Conservation (phyloP, 768 basidiomycete genomes). For the Boletus sp. region DNA sequence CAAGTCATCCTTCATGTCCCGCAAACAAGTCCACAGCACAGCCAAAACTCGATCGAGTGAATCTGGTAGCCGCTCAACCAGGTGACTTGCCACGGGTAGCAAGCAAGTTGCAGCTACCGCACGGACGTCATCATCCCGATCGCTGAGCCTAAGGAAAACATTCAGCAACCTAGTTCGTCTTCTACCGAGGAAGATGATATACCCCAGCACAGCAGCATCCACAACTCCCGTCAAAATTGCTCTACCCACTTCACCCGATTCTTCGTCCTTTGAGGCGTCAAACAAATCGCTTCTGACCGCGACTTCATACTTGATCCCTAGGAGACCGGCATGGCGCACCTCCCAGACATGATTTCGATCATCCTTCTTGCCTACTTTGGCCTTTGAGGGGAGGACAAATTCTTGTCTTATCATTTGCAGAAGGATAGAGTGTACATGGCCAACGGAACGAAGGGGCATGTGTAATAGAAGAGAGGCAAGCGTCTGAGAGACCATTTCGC, state of each 20-base stretch:
- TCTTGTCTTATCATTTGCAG: conserved; percentile 94
- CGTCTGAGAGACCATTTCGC: conserved; percentile 94
- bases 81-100: conserved; percentile 76
- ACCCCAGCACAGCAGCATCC: conserved; percentile 90
- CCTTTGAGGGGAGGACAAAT: conserved; percentile 47
- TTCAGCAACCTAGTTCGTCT: conserved; percentile 4
- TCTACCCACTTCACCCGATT: conserved; percentile 41
- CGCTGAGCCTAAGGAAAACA: conserved; percentile 61
- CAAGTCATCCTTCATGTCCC: conserved; percentile 93
- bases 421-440: conserved; percentile 78
- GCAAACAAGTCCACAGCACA: conserved; percentile 87
- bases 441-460: conserved; percentile 78
- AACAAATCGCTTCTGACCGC: conserved; percentile 89
- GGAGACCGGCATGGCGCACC: conserved; percentile 93
- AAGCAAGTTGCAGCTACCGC: conserved; percentile 92
- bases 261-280: conserved; percentile 34
- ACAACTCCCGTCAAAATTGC: conserved; percentile 77
- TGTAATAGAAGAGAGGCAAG: conserved; percentile 84
- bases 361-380: conserved; percentile 32
- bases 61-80: conserved; percentile 73
- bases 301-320: conserved; percentile 97
- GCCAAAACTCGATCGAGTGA: conserved; percentile 70
- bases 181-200: conserved; percentile 1
- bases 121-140: conserved; percentile 93
- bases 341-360: conserved; percentile 81